phyloP scores from a whole-genome alignment of 352 stramenopile species.

The Globisporangium uncinulatum region DNA sequence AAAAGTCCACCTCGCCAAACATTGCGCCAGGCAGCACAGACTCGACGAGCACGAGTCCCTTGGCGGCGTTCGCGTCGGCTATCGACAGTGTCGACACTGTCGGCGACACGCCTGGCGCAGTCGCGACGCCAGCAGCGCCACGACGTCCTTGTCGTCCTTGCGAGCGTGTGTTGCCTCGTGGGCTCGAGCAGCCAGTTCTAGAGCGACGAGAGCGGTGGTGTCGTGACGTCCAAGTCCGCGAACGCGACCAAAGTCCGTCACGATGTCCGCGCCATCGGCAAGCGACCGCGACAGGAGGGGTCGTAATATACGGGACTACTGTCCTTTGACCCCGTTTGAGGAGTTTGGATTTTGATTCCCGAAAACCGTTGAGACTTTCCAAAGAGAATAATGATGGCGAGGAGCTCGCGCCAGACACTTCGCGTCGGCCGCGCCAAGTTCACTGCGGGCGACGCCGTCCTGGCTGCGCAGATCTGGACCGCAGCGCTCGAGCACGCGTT shows the following conservation, averaged over 20 bases:
- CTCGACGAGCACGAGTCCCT: constrained; percentile 51
- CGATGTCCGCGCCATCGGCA: constrained; percentile 79
- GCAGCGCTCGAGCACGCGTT: constrained; percentile 43
- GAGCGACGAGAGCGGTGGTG: constrained; percentile 69
- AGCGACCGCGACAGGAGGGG: too few species aligned
- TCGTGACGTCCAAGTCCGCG: constrained; percentile 86
- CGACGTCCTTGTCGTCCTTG: constrained; percentile 31
- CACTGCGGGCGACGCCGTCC: constrained; percentile 21
- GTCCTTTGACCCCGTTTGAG: too few species aligned
- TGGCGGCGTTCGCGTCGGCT: constrained; percentile 2
- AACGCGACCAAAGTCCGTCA: constrained; percentile 89
- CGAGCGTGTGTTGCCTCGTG: constrained; percentile 23
- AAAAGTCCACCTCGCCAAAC: constrained; percentile 87
- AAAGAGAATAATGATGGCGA: too few species aligned
- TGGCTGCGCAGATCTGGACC: constrained; percentile 45
- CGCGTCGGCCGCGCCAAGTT: constrained; percentile 32
- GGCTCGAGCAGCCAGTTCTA: constrained; percentile 57
- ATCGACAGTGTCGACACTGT: background rate
- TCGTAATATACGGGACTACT: too few species aligned
- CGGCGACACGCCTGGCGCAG: constrained; percentile 3
- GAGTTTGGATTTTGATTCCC: too few species aligned
- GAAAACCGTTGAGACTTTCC: too few species aligned
- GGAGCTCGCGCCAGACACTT: too few species aligned
- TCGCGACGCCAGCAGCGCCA: constrained; percentile 17
- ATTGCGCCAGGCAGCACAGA: constrained; percentile 71